These are phyloP conservation scores for Pseudonitzschia delicatissima DNA, from an alignment of 108 stramenopile species.

Conservation along the genomic window DNA sequence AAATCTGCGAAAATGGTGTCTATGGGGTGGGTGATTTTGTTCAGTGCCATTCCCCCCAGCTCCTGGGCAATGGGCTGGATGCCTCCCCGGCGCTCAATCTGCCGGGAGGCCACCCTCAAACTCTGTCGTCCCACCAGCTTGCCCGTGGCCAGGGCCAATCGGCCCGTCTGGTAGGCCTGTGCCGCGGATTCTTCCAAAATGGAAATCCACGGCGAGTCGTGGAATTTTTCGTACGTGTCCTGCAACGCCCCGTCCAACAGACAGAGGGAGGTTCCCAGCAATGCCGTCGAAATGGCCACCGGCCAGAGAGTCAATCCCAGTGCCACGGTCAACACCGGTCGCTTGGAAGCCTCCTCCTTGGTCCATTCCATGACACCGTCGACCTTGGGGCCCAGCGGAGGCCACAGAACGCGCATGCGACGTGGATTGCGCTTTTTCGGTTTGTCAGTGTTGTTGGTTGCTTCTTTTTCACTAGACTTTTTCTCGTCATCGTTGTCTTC, in stretches of 20 bases:
- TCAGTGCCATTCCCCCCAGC: constrained; percentile 46
- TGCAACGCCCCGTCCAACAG: constrained; percentile 63
- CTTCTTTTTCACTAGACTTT: no score
- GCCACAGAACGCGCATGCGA: constrained; percentile 74
- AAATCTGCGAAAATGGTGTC: constrained; percentile 63
- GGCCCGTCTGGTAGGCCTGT: constrained; percentile 54
- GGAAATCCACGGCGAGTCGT: constrained; percentile 49
- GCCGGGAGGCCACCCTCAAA: constrained; percentile 50
- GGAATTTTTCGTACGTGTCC: constrained; percentile 56
- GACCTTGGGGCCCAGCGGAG: constrained; percentile 67
- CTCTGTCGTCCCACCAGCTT: constrained; percentile 62
- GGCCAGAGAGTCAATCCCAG: constrained; percentile 72
- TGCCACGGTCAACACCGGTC: constrained; percentile 60
- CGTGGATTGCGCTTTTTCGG: neutral
- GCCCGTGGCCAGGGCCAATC: constrained; percentile 43
- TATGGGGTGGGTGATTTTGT: constrained; percentile 70
- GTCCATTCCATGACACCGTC: constrained; percentile 44
- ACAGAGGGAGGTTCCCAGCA: constrained; percentile 57
- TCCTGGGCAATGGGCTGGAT: constrained; percentile 53
- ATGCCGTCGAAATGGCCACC: constrained; percentile 56
- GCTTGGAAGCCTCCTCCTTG: constrained; percentile 43
- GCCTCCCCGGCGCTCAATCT: constrained; percentile 75
- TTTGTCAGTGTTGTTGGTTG: constrained; percentile 3
- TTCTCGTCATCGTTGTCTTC: constrained; percentile 2
- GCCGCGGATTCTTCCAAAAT: constrained; percentile 61